Base-by-base conservation (phyloP, 495 filamentous ascomycete species). In the Neurospora pannonica region DNA sequence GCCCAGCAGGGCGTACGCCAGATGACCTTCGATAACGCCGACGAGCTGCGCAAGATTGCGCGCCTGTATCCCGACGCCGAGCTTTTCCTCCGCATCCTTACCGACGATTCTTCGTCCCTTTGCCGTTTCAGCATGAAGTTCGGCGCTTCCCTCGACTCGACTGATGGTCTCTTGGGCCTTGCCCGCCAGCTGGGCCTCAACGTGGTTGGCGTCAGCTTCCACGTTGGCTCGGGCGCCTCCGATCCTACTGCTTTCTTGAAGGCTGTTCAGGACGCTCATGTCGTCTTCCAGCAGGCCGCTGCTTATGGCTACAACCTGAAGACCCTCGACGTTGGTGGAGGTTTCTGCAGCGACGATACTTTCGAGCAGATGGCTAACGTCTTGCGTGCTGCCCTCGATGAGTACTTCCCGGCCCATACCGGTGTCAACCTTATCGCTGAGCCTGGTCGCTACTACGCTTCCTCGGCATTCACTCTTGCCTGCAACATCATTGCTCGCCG, bases 11-110 rank as follows among this genome's bases (percentile, higher is more conserved):
- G 90, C 74, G 95, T 99, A 78, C 97, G 93, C 85, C 94, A 97
- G 86, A 98, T 99, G 94, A 98, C 96, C 13, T 98, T 98, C 78
- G 96, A 99, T 86, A 98, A 98, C 78, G 90, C 94, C 76, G 96
- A 98, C 79, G 97, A 99, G 86, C 89, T 99, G 40, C 93, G 95
- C 88, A 98, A 99, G 88, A 96, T 97, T 83, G 95, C 97, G 81
- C 90, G 92, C 76, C 88, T 93, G 75, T 97, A 89, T 79, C 97
- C 96, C 13, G 90, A 89, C 31, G 96, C 96, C 40, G 93, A 97
- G 84, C 89, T 98, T 17, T 94, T 92, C 84, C 87, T 99, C 40
- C 94, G 96, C 75, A 98, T 99, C 81, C 84, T 94, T 75, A 98
- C 96, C 31, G 96, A 99, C 82, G 96, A 99, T 80, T 97, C 96